phyloP scores from a whole-genome alignment of 2,329 filamentous ascomycete genomes.

The Fusarium staphyleae region DNA sequence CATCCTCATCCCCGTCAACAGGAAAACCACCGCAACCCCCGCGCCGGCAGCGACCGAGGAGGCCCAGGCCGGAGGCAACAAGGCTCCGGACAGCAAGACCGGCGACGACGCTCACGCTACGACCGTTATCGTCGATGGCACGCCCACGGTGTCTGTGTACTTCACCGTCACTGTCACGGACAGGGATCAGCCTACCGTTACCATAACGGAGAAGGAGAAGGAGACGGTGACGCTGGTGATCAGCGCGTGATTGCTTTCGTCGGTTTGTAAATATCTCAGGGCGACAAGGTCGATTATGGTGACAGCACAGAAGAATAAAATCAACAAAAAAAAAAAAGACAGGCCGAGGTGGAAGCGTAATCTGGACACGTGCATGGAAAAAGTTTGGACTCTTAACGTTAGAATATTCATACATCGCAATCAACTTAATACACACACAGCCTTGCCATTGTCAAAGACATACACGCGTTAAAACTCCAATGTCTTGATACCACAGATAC shows the following conservation, averaged over 20 bases:
- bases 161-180: conserved; percentile 50
- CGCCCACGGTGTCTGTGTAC: conserved; percentile 47
- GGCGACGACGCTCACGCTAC: conserved; percentile 27
- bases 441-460: conserved; percentile 11
- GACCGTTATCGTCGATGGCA: conserved; percentile 42
- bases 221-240: conserved; percentile 46
- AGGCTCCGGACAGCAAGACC: conserved; percentile 19
- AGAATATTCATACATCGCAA: conserved; percentile 3
- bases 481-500: conserved; percentile 14
- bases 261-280: too few species aligned
- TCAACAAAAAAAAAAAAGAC: background rate
- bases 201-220: conserved; percentile 44
- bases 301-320: background rate
- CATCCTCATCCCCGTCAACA: conserved; percentile 41
- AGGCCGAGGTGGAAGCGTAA: background rate
- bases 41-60: conserved; percentile 29
- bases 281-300: background rate
- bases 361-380: background rate
- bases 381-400: background rate
- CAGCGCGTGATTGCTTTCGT: conserved; percentile 36
- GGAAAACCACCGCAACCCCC: conserved; percentile 15
- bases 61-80: conserved; percentile 9
- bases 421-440: conserved; percentile 1
- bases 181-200: conserved; percentile 43
- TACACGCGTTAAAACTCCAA: conserved; percentile 14